Percentiles rank a stretch among this genome's conserved stretches.
Conservation (phyloP, 495 filamentous ascomycete genomes). For the Penicillium nucicola region DNA sequence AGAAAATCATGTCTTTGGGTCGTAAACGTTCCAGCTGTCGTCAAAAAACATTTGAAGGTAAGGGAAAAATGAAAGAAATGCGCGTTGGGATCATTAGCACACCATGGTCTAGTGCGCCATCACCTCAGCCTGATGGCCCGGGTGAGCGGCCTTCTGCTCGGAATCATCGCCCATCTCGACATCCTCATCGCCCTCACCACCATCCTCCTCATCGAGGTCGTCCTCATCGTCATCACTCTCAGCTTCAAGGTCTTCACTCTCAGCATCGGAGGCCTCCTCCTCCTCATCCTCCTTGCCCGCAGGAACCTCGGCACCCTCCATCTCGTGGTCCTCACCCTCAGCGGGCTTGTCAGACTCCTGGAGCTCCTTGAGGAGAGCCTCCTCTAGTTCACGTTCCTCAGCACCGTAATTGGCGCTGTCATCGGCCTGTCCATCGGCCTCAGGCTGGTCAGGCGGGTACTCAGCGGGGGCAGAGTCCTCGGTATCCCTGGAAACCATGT, state of each 20-base stretch:
- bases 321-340: conserved; percentile 69
- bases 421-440: conserved; percentile 81
- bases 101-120: conserved; percentile 49
- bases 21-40: conserved; percentile 33
- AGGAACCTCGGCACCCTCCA: conserved; percentile 69
- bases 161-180: conserved; percentile 77
- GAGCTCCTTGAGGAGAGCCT: conserved; percentile 56
- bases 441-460: conserved; percentile 95
- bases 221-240: conserved; percentile 91
- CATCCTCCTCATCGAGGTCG: conserved; percentile 72
- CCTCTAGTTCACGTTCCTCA: conserved; percentile 58
- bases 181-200: conserved; percentile 67
- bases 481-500: conserved; percentile 66
- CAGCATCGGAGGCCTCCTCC: conserved; percentile 77
- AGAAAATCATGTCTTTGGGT: conserved; percentile 15
- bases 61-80: background rate
- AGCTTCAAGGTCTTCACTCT: conserved; percentile 92
- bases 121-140: conserved; percentile 40
- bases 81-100: background rate
- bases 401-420: conserved; percentile 84
- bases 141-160: conserved; percentile 42
- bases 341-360: conserved; percentile 50
- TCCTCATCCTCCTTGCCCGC: conserved; percentile 62
- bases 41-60: background rate
- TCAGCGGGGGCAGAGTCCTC: conserved; percentile 94